phyloP scores from a whole-genome alignment of 805 yeast species.

The Cyberlindnera mrakii region DNA sequence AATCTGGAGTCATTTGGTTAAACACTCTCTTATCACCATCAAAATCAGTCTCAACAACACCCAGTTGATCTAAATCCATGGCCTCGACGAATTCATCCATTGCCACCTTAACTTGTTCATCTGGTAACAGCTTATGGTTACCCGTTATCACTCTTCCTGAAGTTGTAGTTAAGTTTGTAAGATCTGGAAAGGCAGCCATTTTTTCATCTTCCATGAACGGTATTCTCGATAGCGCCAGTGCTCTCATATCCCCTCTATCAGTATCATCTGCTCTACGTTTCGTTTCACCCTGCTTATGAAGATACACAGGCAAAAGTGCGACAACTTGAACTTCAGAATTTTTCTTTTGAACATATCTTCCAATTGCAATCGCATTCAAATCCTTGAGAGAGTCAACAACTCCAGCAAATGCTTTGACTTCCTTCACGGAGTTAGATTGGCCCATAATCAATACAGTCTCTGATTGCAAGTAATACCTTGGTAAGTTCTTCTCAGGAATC shows the following conservation, averaged over 20 bases:
- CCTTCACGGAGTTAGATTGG: slow-evolving; percentile 28
- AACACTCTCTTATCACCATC: slow-evolving; percentile 13
- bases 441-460: slow-evolving; percentile 55
- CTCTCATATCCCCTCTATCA: slow-evolving; percentile 24
- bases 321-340: slow-evolving; percentile 46
- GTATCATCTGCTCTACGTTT: slow-evolving; percentile 22
- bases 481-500: slow-evolving; percentile 37
- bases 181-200: slow-evolving; percentile 44
- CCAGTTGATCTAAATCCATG: slow-evolving; percentile 34
- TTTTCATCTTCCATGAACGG: slow-evolving; percentile 77
- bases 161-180: slow-evolving; percentile 30
- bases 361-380: slow-evolving; percentile 46
- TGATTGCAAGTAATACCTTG: slow-evolving; percentile 52
- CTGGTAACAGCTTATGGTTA: slow-evolving; percentile 28
- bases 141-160: slow-evolving; percentile 22
- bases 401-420: slow-evolving; percentile 37
- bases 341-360: slow-evolving; percentile 51
- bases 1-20: slow-evolving; percentile 11
- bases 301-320: slow-evolving; percentile 45
- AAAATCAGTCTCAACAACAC: slow-evolving; percentile 20
- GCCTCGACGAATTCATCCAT: slow-evolving; percentile 40
- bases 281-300: slow-evolving; percentile 17
- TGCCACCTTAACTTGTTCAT: slow-evolving; percentile 29
- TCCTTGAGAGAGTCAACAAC: slow-evolving; percentile 49
- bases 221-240: slow-evolving; percentile 46